Percentiles rank a stretch among this genome's conserved stretches.
Conservation (phyloP, 1,139 yeast genomes). For the Protomyces inundatus region DNA sequence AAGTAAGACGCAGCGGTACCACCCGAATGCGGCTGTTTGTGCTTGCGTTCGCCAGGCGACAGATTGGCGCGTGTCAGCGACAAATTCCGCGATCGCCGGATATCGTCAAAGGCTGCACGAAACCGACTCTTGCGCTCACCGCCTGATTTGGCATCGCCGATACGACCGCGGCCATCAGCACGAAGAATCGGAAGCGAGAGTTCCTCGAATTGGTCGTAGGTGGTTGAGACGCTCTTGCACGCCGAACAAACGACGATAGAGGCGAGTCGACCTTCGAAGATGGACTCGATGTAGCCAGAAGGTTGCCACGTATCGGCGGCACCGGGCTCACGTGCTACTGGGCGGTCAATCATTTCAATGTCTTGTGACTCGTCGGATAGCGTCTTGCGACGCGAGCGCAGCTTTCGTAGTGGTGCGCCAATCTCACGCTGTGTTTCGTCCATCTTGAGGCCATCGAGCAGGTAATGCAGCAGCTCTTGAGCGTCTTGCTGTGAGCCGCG, state of each 20-base stretch:
- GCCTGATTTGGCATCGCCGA: neutral
- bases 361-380: slow-evolving; percentile 14
- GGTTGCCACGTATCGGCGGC: slow-evolving; percentile 10
- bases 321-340: neutral
- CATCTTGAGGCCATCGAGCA: slow-evolving; percentile 26
- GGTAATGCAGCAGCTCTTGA: slow-evolving; percentile 28
- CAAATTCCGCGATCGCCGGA: slow-evolving; percentile 12
- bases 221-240: slow-evolving; percentile 27
- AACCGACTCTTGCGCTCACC: slow-evolving; percentile 19
- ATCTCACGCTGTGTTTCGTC: slow-evolving; percentile 16
- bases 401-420: neutral
- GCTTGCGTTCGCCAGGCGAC: neutral
- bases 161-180: neutral
- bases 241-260: slow-evolving; percentile 29
- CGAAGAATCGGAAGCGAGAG: slow-evolving; percentile 26
- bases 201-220: slow-evolving; percentile 27
- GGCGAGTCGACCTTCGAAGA: slow-evolving; percentile 29
- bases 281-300: slow-evolving; percentile 15
- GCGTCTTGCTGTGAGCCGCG: slow-evolving; percentile 28
- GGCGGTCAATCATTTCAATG: slow-evolving; percentile 17
- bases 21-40: neutral
- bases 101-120: slow-evolving; percentile 15
- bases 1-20: neutral
- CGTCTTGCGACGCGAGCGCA: slow-evolving; percentile 14
- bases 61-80: slow-evolving; percentile 4